Conservation (phyloP, 2,329 filamentous ascomycete species). For the Parafenestella ontariensis region DNA sequence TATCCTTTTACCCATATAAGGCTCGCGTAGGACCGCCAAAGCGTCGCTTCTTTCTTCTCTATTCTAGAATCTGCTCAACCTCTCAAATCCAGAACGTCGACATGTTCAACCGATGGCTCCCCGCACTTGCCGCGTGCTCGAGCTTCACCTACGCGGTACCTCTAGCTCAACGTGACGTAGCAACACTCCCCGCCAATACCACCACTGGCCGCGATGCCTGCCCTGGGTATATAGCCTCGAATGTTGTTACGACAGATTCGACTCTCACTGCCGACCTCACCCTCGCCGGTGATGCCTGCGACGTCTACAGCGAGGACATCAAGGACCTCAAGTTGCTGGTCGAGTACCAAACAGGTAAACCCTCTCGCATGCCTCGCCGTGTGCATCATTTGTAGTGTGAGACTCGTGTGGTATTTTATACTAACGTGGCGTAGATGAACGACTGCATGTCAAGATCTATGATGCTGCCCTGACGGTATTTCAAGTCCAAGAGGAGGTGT, state of each 20-base stretch:
- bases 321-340: constrained; percentile 64
- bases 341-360: constrained; percentile 66
- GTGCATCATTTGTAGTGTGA: not conserved
- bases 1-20: constrained; percentile 10
- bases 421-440: constrained; percentile 57
- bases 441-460: constrained; percentile 77
- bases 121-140: constrained; percentile 24
- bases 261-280: constrained; percentile 73
- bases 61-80: not conserved
- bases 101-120: constrained; percentile 27
- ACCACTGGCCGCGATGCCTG: constrained; percentile 58
- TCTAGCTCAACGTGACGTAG: constrained; percentile 5
- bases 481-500: constrained; percentile 73
- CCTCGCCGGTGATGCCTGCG: constrained; percentile 71
- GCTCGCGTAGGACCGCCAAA: not conserved
- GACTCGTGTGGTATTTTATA: not conserved
- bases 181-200: constrained; percentile 1
- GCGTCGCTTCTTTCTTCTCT: not conserved
- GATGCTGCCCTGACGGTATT: constrained; percentile 74
- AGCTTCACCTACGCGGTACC: constrained; percentile 24
- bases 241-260: constrained; percentile 60
- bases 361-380: not conserved
- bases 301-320: constrained; percentile 66
- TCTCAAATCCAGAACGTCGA: constrained; percentile 3
- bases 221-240: constrained; percentile 71